These are phyloP conservation scores for Magnolia sinica DNA, from an alignment of 164 flowering plant species.

Conservation along the genomic window DNA sequence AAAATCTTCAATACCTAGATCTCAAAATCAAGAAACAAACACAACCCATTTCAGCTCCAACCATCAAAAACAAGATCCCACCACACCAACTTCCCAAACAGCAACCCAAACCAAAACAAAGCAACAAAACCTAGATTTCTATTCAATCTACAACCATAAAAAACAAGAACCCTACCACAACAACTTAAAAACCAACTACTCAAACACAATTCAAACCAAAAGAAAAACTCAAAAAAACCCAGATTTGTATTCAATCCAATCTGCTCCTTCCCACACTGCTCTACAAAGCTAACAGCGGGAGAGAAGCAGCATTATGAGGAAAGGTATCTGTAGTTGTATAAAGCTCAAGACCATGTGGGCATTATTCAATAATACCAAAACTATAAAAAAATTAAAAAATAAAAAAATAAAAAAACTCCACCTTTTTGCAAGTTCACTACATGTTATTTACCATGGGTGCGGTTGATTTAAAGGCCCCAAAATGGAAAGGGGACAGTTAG, in stretches of 20 bases:
- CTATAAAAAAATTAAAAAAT: no score
- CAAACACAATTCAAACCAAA: no score
- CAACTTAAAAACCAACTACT: no score
- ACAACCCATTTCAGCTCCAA: constrained; percentile 22
- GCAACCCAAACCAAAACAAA: constrained; percentile 23
- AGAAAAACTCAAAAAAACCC: no score
- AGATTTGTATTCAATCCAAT: not conserved
- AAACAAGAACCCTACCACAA: not conserved
- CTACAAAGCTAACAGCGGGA: constrained; percentile 1
- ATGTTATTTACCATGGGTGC: no score
- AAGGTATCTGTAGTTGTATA: constrained; percentile 55
- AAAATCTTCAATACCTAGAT: constrained; percentile 31
- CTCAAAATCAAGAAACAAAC: constrained; percentile 21
- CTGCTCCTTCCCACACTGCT: not conserved
- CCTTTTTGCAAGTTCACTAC: no score
- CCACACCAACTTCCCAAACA: constrained; percentile 16
- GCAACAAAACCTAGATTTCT: not conserved
- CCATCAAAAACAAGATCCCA: constrained; percentile 8
- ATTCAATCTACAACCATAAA: constrained; percentile 7
- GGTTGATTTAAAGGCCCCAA: no score
- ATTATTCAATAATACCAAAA: constrained; percentile 30
- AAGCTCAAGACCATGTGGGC: no score
- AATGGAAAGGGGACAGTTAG: no score
- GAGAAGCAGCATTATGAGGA: constrained; percentile 37
- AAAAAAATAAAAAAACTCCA: no score